Evolutionary conservation across 805 yeast genomes (phyloP), one percentile per base, ranked within the genome.

Genomic region (Suhomyces sp.): DNA sequence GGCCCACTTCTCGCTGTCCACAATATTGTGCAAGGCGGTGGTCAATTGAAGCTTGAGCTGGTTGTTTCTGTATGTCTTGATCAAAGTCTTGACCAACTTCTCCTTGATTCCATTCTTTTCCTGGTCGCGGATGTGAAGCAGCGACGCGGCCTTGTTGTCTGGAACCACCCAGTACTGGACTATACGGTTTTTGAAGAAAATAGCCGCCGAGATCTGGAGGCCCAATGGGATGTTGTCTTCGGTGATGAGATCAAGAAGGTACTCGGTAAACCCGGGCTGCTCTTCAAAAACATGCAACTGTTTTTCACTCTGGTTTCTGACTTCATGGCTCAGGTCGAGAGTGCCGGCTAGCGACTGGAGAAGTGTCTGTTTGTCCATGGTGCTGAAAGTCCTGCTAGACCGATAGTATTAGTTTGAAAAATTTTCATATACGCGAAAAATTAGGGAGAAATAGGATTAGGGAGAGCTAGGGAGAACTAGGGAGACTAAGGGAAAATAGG

Each of bases 241-340:
- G 8, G 70, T 64, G 12, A 80, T 73, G 44, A 83, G 68, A 39
- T 77, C 80, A 25, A 84, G 67, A 45, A 83, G 69, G 60, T 80
- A 81, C 12, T 76, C 71, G 1, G 86, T 79, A 64, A 83, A 82
- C 3, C 87, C 87, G 1, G 80, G 77, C 54, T 79, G 81, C 54
- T 76, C 78, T 61, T 82, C 86, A 54, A 71, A 79, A 40, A 72
- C 75, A 35, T 68, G 69, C 53, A 83, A 69, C 58, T 80, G 80
- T 27, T 65, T 65, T 64, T 83, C 87, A 15, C 85, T 81, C 31
- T 75, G 74, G 60, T 80, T 80, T 61, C 86, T 75, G 13, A 72
- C 59, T 51, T 71, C 73, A 24, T 75, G 72, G 56, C 78, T 73
- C 37, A 84, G 76, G 56, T 81, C 83, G 60, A 83, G 67, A 1